Evolutionary conservation across 2,329 filamentous ascomycete species (phyloP), one percentile per base, ranked within the genome.

Genomic region (Fusarium pseudoanthophilum): DNA sequence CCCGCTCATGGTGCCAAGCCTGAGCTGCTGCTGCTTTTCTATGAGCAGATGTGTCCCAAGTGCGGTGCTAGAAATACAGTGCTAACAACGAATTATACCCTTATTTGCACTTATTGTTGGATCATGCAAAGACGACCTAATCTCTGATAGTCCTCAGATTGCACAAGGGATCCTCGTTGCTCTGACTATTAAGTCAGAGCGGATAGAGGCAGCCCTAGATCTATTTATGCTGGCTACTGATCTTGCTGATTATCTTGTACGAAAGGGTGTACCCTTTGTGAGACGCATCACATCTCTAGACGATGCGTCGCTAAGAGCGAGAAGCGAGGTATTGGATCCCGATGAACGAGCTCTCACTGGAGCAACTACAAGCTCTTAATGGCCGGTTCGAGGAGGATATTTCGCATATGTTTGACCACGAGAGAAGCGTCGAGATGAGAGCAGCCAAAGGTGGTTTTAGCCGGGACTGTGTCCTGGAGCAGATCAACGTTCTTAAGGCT

Each of bases 261-360:
- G 87, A 55, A 90, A 88, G 76, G 90, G 89, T 14, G 45, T 60
- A 2, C 61, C 57, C 6, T 62, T 64, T 85, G 93, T 37, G 92
- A 94, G 82, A 92, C 92, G 21, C 93, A 95, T 78, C 92, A 94
- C 80, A 92, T 94, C 76, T 91, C 91, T 37, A 92, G 93, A 26
- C 87, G 89, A 45, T 88, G 92, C 3, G 92, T 95, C n/a, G 91
- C 91, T 20, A 80, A 92, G 51, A 90, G 91, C 0, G 92, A 95
- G 81, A 85, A 90, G 63, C 83, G 87, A 72, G 85, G 85, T 34
- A 85, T 26, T 26, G 26, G 26, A 26, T 87, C 7, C 85, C 90
- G 18, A 94, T 95, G 90, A 90, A 94, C 76, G 85, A 91, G 76
- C 84, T 95, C 43, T 88, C 86, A 4, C 83, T 92, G 52, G 87